These are phyloP conservation scores for Ehretia macrophylla DNA, from an alignment of 257 asterid genomes.

Conservation along the genomic window DNA sequence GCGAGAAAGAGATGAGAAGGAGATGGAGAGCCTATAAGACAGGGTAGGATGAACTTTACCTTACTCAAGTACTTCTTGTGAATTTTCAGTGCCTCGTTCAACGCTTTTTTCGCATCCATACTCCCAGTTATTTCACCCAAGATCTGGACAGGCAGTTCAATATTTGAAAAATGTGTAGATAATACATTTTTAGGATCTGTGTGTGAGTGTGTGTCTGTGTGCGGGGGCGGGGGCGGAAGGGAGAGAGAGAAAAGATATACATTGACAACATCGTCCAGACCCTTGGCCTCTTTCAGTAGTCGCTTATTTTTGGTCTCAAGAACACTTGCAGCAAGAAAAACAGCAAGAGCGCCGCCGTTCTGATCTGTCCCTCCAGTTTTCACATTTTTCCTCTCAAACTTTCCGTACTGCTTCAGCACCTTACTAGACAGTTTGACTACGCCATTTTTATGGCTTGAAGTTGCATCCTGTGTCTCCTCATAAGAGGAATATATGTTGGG, in stretches of 20 bases:
- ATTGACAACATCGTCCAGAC: conserved; percentile 86
- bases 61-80: conserved; percentile 88
- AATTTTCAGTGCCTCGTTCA: conserved; percentile 65
- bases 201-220: background rate
- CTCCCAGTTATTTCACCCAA: conserved; percentile 89
- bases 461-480: conserved; percentile 46
- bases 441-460: conserved; percentile 25
- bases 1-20: background rate
- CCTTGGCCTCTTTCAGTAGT: conserved; percentile 83
- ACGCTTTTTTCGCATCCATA: conserved; percentile 83
- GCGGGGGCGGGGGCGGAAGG: background rate
- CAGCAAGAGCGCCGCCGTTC: conserved; percentile 71
- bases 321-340: conserved; percentile 89
- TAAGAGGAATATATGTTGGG: conserved; percentile 61
- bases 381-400: conserved; percentile 75
- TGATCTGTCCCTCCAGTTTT: conserved; percentile 73
- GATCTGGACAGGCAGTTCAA: conserved; percentile 37
- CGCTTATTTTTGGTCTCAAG: conserved; percentile 80
- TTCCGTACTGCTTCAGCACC: conserved; percentile 71
- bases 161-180: background rate
- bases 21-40: background rate
- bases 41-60: conserved; percentile 38
- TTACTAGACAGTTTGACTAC: conserved; percentile 42
- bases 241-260: conserved; percentile 30
- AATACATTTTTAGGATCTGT: background rate